phyloP scores from a whole-genome alignment of 495 filamentous ascomycete species.

The Cairneyella variabilis region DNA sequence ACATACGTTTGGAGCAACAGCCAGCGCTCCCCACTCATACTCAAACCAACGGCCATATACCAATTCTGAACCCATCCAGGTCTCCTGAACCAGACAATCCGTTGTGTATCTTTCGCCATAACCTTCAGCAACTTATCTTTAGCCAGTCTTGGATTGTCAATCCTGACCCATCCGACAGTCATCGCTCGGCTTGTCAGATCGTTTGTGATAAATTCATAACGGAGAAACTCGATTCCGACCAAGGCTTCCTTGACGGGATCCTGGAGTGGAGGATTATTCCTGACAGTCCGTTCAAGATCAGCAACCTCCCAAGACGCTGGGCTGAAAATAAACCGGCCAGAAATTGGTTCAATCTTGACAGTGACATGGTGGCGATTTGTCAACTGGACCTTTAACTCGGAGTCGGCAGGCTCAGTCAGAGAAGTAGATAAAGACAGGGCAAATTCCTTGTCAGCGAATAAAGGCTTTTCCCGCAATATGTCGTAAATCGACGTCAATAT shows the following conservation, averaged over 20 bases:
- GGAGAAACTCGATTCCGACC: slow-evolving; percentile 48
- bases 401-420: slow-evolving; percentile 58
- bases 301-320: slow-evolving; percentile 38
- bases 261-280: slow-evolving; percentile 41
- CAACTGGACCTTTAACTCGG: slow-evolving; percentile 62
- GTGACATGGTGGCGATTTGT: slow-evolving; percentile 51
- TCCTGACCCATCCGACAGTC: slow-evolving; percentile 57
- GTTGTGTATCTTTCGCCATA: slow-evolving; percentile 56
- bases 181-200: slow-evolving; percentile 58
- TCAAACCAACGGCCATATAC: slow-evolving; percentile 64
- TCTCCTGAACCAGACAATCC: slow-evolving; percentile 61
- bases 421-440: slow-evolving; percentile 52
- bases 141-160: slow-evolving; percentile 47
- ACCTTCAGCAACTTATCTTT: slow-evolving; percentile 55
- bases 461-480: slow-evolving; percentile 47
- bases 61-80: slow-evolving; percentile 60
- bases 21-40: slow-evolving; percentile 72
- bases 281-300: slow-evolving; percentile 44
- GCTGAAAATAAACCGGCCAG: slow-evolving; percentile 51
- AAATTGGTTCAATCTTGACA: slow-evolving; percentile 65
- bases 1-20: slow-evolving; percentile 53
- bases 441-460: slow-evolving; percentile 54
- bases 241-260: slow-evolving; percentile 52
- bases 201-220: slow-evolving; percentile 54
- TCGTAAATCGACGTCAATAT: slow-evolving; percentile 58